Conservation (phyloP, 2,329 filamentous ascomycete genomes). For the Cyphellophora attinorum region DNA sequence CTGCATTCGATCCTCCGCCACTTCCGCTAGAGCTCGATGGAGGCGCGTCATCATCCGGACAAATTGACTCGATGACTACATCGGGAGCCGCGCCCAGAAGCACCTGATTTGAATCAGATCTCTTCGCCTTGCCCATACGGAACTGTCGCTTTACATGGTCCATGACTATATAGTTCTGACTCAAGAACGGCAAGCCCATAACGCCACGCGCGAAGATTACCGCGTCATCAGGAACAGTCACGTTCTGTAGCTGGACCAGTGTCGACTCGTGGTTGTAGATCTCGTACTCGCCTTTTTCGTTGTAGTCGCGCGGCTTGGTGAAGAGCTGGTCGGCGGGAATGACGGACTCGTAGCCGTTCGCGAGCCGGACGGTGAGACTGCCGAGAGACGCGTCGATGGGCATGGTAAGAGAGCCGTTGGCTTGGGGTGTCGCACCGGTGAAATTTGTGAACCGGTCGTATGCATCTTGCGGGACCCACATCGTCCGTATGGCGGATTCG, state of each 20-base stretch:
- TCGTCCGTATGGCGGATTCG: slow-evolving; percentile 10
- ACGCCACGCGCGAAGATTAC: no score
- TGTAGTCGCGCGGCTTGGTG: slow-evolving; percentile 11
- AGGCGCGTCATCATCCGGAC: neutral
- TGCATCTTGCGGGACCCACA: slow-evolving; percentile 13
- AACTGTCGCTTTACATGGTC: slow-evolving; percentile 13
- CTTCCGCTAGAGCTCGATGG: slow-evolving; percentile 1
- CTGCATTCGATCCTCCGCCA: slow-evolving; percentile 6
- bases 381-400: slow-evolving; percentile 8
- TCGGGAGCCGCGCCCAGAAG: neutral
- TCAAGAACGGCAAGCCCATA: slow-evolving; percentile 16
- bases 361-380: slow-evolving; percentile 12
- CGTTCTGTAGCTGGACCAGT: slow-evolving; percentile 8
- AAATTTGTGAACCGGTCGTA: slow-evolving; percentile 11
- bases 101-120: slow-evolving; percentile 4
- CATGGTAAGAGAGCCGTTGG: slow-evolving; percentile 5
- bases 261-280: slow-evolving; percentile 9
- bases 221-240: slow-evolving; percentile 9
- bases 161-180: slow-evolving; percentile 17
- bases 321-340: slow-evolving; percentile 16
- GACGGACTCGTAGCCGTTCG: slow-evolving; percentile 14
- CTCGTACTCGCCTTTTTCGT: slow-evolving; percentile 11
- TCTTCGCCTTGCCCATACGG: slow-evolving; percentile 15
- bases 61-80: neutral
- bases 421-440: slow-evolving; percentile 9